Base-by-base conservation (phyloP, 306 rosid species). In the Crataegus laevigata region DNA sequence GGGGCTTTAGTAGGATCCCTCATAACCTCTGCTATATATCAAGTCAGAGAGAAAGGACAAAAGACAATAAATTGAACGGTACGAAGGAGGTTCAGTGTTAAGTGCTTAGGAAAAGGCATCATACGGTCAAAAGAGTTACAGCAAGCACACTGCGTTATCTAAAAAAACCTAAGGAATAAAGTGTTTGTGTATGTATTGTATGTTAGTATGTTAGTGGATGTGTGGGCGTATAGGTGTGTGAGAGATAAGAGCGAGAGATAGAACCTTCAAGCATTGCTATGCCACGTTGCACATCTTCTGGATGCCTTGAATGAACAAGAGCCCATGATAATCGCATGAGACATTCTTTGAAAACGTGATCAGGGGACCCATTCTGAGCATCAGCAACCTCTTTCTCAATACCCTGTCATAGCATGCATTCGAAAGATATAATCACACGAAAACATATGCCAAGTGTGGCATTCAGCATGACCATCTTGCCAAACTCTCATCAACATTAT, bases 231-330 rank as follows among this genome's bases (percentile, higher is more conserved):
- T 30, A 21, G 18, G 68, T 29, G 22, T 62, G 66, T 13, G 19
- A 29, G 67, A 29, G 11, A 17, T 17, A 2, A n/a, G 42, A 15
- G 32, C n/a, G 22, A 18, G 68, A 58, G 12, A 38, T 13, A 18
- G 40, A 73, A 91, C 98, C 89, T 91, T 89, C 91, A 82, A 93
- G 97, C 98, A 91, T 91, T 64, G 96, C 98, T 38, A 91, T 91
- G 57, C 98, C 98, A n/a, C 97, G 98, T 63, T 89, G 96, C 12
- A 89, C 92, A 80, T 93, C 97, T 74, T 89, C 86, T 1, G 92
- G 81, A 4, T 81, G 89, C 75, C 88, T 87, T 0, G 98, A 91
- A 89, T 93, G 98, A 76, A 93, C 97, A 84, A 93, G 98, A 59
- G 98, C 89, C 98, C 98, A 91, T 19, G 98, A 89, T 62, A 93